Evolutionary conservation across 495 filamentous ascomycete species (phyloP).

Genomic region (Hypomontagnella monticulosa): DNA sequence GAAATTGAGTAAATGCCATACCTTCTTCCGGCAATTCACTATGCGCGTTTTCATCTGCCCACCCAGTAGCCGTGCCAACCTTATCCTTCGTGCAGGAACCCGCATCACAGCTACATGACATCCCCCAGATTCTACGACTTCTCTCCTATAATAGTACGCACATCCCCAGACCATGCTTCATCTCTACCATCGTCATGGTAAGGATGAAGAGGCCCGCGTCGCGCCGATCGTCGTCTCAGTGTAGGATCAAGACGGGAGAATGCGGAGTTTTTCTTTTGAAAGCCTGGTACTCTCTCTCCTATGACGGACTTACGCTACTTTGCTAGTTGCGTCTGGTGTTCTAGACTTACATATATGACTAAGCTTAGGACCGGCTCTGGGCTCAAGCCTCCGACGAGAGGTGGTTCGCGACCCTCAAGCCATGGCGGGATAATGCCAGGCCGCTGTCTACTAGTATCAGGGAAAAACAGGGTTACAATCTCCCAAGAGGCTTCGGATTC

Average conservation of each 20-base stretch:
- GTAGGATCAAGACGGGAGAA: slow-evolving; percentile 11
- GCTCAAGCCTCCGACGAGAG: slow-evolving; percentile 14
- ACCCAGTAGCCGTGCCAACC: background rate
- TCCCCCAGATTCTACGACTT: slow-evolving; percentile 8
- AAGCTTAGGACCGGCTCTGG: slow-evolving; percentile 10
- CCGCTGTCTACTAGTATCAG: background rate
- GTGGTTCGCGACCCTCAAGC: slow-evolving; percentile 32
- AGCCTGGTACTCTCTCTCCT: slow-evolving; percentile 1
- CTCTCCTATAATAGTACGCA: slow-evolving; percentile 8
- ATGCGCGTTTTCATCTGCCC: background rate
- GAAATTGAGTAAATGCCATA: background rate
- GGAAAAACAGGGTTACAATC: slow-evolving; percentile 16
- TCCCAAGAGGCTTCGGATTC: slow-evolving; percentile 23
- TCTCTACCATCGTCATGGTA: slow-evolving; percentile 6
- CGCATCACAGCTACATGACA: slow-evolving; percentile 7
- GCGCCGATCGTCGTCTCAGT: slow-evolving; percentile 7
- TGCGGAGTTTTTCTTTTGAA: slow-evolving; percentile 3
- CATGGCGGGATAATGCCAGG: slow-evolving; percentile 23
- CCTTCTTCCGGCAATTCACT: slow-evolving; percentile 6
- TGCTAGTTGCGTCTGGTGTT: slow-evolving; percentile 2
- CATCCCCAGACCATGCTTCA: slow-evolving; percentile 5
- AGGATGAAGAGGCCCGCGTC: background rate
- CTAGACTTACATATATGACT: slow-evolving; percentile 23
- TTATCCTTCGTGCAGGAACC: slow-evolving; percentile 10
- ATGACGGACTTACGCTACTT: slow-evolving; percentile 13